Evolutionary conservation across 345 rosid species (phyloP).

Genomic region (Pseudoturritis turrita): DNA sequence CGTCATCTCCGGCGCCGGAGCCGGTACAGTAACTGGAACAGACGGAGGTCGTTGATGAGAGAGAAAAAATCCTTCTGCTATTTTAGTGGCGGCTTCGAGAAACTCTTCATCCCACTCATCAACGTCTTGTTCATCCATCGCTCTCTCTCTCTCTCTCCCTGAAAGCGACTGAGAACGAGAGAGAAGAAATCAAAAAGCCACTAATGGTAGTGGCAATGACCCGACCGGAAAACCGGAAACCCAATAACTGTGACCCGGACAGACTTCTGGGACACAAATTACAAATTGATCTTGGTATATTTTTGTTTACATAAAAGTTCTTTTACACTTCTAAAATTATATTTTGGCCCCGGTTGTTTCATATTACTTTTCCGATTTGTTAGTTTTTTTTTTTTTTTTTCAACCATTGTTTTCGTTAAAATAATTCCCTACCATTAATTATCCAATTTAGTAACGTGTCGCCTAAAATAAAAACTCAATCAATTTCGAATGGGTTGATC

Average conservation of each 20-base stretch:
- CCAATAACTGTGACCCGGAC: background rate
- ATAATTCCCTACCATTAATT: too few relatives aligned
- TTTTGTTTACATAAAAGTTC: background rate
- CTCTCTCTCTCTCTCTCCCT: background rate
- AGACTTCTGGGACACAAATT: background rate
- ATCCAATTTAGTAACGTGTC: too few relatives aligned
- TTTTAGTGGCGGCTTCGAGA: constrained; percentile 39
- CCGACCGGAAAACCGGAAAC: constrained; percentile 17
- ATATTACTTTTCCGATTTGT: too few relatives aligned
- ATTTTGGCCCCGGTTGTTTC: too few relatives aligned
- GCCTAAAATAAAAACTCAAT: too few relatives aligned
- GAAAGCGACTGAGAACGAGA: background rate
- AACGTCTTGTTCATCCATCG: constrained; percentile 34
- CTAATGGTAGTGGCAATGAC: background rate
- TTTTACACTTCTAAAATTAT: too few relatives aligned
- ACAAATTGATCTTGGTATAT: background rate
- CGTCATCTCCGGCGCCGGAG: constrained; percentile 14
- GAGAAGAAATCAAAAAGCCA: background rate
- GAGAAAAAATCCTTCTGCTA: constrained; percentile 43
- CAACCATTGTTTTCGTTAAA: too few relatives aligned
- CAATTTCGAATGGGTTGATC: too few relatives aligned
- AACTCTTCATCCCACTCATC: constrained; percentile 66
- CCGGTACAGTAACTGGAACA: constrained; percentile 2
- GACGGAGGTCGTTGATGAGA: constrained; percentile 22
- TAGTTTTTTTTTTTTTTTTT: too few relatives aligned